These are phyloP conservation scores for Trichoderma sp. DNA, from an alignment of 2,329 filamentous ascomycete species.

Conservation along the genomic window DNA sequence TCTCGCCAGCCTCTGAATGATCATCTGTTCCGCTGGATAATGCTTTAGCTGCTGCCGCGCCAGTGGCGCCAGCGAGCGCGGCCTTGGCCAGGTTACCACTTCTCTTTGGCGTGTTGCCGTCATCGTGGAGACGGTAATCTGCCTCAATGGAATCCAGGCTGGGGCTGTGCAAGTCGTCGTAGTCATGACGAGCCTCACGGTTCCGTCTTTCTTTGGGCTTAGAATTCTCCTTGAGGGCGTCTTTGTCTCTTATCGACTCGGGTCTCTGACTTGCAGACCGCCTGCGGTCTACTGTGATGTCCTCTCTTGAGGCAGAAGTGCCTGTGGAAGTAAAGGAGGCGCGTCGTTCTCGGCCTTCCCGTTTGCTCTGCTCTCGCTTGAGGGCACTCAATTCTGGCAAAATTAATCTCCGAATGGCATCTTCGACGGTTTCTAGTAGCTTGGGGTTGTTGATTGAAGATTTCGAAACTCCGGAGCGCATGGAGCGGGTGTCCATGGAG, in stretches of 20 bases:
- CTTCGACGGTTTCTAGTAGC: slow-evolving; percentile 86
- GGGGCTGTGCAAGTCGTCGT: slow-evolving; percentile 51
- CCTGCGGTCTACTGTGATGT: slow-evolving; percentile 59
- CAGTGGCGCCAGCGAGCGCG: slow-evolving; percentile 48
- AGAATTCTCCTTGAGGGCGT: slow-evolving; percentile 54
- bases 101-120: slow-evolving; percentile 48
- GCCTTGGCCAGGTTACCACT: slow-evolving; percentile 47
- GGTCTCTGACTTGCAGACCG: slow-evolving; percentile 60
- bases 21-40: slow-evolving; percentile 39
- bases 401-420: slow-evolving; percentile 86
- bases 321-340: slow-evolving; percentile 63
- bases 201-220: slow-evolving; percentile 49
- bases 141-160: slow-evolving; percentile 51
- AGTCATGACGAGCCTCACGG: slow-evolving; percentile 57
- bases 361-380: slow-evolving; percentile 84
- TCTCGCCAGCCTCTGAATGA: slow-evolving; percentile 50
- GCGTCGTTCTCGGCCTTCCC: slow-evolving; percentile 59
- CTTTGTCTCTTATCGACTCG: slow-evolving; percentile 57
- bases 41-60: slow-evolving; percentile 39
- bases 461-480: slow-evolving; percentile 53
- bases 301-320: slow-evolving; percentile 56
- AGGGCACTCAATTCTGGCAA: slow-evolving; percentile 88
- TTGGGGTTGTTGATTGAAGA: slow-evolving; percentile 92
- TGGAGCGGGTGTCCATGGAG: slow-evolving; percentile 56
- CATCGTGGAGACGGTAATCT: slow-evolving; percentile 34